Evolutionary conservation across 179 eudicot genomes (phyloP).

Genomic region (Drosera spatulata): DNA sequence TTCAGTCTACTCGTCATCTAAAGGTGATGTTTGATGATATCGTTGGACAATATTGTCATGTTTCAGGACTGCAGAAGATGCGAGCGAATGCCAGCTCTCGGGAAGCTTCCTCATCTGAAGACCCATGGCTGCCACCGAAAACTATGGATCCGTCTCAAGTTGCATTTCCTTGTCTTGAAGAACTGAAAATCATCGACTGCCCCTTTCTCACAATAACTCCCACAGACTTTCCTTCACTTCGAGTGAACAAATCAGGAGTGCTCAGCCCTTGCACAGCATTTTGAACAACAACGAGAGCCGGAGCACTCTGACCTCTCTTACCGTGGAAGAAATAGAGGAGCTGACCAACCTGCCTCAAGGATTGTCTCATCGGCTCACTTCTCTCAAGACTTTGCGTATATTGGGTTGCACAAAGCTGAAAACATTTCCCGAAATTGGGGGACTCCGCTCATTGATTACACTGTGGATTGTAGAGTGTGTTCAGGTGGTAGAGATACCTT

Average conservation of each 20-base stretch:
- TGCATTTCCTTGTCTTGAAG: not conserved
- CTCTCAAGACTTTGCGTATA: not conserved
- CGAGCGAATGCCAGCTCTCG: conserved; percentile 3
- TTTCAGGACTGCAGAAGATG: not conserved
- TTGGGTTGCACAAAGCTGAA: not conserved
- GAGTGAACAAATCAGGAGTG: not conserved
- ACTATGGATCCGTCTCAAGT: too few relatives aligned
- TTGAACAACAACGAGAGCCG: not conserved
- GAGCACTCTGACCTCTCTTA: not conserved
- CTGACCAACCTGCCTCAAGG: not conserved
- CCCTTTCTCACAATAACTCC: not conserved
- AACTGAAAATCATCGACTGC: not conserved
- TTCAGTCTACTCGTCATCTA: too few relatives aligned
- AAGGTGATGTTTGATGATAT: too few relatives aligned
- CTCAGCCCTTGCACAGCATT: not conserved
- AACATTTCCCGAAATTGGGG: not conserved
- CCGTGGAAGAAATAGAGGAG: not conserved
- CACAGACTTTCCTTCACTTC: not conserved
- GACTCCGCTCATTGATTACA: not conserved
- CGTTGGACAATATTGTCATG: not conserved
- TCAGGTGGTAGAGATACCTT: not conserved
- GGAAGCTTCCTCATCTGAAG: not conserved
- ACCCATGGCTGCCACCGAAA: not conserved
- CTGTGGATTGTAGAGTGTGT: rapidly evolving
- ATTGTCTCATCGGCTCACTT: not conserved